A percentile compares a stretch with the other conserved stretches of the same genome.
Evolutionary conservation across 179 eudicot genomes (phyloP).

Genomic region (Beta macrorhiza): DNA sequence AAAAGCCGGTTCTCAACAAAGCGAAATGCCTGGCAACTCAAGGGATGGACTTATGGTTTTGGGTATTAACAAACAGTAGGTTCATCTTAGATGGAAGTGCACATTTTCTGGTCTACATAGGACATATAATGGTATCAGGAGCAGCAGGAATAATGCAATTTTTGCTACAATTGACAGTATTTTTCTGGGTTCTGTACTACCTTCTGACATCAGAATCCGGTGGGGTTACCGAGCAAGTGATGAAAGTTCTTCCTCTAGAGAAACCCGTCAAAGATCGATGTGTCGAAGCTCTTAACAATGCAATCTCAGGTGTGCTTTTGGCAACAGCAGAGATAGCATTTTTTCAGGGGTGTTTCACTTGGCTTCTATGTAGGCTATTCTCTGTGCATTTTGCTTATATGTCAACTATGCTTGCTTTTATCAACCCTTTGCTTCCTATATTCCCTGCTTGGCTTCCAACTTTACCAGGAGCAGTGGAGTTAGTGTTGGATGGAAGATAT

Average conservation of each 20-base stretch:
- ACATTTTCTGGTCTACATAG: constrained; percentile 25
- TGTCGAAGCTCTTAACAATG: constrained; percentile 31
- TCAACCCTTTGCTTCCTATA: constrained; percentile 38
- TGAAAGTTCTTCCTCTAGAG: constrained; percentile 30
- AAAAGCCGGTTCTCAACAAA: constrained; percentile 29
- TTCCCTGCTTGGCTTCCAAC: constrained; percentile 41
- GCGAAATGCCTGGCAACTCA: constrained; percentile 34
- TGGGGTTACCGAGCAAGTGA: constrained; percentile 35
- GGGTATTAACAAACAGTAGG: constrained; percentile 29
- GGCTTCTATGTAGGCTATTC: constrained; percentile 37
- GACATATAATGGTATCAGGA: constrained; percentile 32
- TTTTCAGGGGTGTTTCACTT: constrained; percentile 43
- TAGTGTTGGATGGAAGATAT: constrained; percentile 34
- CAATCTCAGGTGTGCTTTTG: constrained; percentile 39
- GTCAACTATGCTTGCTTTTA: constrained; percentile 39
- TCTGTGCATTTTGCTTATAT: constrained; percentile 36
- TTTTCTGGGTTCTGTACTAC: constrained; percentile 39
- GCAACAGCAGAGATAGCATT: constrained; percentile 43
- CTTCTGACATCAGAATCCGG: constrained; percentile 37
- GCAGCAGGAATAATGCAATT: constrained; percentile 34
- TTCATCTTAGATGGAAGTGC: constrained; percentile 30
- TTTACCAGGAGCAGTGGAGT: constrained; percentile 37
- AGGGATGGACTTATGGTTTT: constrained; percentile 28
- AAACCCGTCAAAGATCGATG: constrained; percentile 16
- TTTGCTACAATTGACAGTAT: constrained; percentile 24